phyloP scores from a whole-genome alignment of 177 flowering plant genomes.

The Vitis hybrid region DNA sequence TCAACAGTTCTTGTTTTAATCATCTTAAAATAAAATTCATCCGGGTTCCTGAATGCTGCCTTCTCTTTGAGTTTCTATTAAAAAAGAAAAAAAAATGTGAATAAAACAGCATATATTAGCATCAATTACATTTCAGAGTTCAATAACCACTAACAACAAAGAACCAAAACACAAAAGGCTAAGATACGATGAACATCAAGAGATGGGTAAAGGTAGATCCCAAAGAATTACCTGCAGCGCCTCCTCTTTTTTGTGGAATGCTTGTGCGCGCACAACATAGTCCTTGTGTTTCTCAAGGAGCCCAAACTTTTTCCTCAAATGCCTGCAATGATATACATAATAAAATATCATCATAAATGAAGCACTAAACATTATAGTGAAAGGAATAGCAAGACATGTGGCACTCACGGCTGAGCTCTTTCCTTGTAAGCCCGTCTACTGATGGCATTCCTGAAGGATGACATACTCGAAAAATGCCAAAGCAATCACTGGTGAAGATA shows the following conservation, averaged over 20 bases:
- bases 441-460: constrained; percentile 73
- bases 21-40: constrained; percentile 91
- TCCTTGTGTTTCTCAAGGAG: constrained; percentile 86
- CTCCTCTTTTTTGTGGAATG: constrained; percentile 66
- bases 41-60: constrained; percentile 81
- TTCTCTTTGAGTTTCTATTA: constrained; percentile 76
- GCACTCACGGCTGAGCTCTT: constrained; percentile 82
- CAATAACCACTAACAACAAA: not conserved
- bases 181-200: not conserved
- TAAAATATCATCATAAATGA: not conserved
- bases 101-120: not conserved
- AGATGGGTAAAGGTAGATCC: not conserved
- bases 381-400: not conserved
- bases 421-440: constrained; percentile 74
- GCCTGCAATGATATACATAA: constrained; percentile 26
- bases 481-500: too few relatives aligned
- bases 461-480: constrained; percentile 36
- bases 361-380: not conserved
- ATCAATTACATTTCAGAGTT: not conserved
- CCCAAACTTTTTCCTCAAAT: constrained; percentile 64
- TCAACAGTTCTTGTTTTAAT: constrained; percentile 51
- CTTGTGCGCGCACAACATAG: constrained; percentile 64
- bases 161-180: not conserved
- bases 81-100: constrained; percentile 1
- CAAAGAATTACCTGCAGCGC: constrained; percentile 40